Evolutionary conservation across 805 yeast species (phyloP).

Genomic region (Spathaspora sp.): DNA sequence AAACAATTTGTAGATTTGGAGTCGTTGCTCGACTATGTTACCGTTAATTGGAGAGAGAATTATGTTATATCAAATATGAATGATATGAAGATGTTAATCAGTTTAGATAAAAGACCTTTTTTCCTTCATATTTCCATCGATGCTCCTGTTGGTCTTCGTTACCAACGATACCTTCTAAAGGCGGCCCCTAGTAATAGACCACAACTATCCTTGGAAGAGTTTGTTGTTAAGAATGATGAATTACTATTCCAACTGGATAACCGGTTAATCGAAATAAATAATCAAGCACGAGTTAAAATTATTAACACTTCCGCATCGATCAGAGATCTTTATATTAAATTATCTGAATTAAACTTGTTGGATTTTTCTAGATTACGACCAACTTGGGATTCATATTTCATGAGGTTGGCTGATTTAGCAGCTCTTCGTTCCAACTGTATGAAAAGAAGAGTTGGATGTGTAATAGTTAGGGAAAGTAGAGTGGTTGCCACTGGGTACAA

Average conservation of each 20-base stretch:
- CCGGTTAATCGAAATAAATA: constrained; percentile 58
- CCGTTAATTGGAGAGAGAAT: constrained; percentile 60
- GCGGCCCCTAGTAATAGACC: constrained; percentile 7
- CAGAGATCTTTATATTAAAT: constrained; percentile 30
- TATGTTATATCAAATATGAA: constrained; percentile 56
- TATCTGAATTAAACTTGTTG: constrained; percentile 36
- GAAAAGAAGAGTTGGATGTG: constrained; percentile 97
- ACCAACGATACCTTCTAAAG: constrained; percentile 25
- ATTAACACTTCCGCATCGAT: constrained; percentile 36
- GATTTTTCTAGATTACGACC: constrained; percentile 66
- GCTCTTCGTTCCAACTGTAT: constrained; percentile 92
- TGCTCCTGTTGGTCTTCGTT: constrained; percentile 59
- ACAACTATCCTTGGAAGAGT: constrained; percentile 24
- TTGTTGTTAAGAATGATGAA: constrained; percentile 31
- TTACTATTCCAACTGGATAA: constrained; percentile 38
- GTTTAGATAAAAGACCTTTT: constrained; percentile 68
- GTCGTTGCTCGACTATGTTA: constrained; percentile 56
- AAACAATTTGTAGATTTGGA: constrained; percentile 34
- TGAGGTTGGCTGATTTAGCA: constrained; percentile 90
- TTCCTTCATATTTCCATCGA: constrained; percentile 77
- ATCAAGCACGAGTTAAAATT: constrained; percentile 47
- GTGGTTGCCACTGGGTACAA: constrained; percentile 96
- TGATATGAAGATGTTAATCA: constrained; percentile 39
- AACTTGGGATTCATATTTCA: constrained; percentile 93
- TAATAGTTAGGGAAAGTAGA: constrained; percentile 77